A percentile compares a stretch with the other conserved stretches of the same genome.
phyloP scores from a whole-genome alignment of 2,329 filamentous ascomycete genomes.

The Hawksworthiomyces lignivorus region DNA sequence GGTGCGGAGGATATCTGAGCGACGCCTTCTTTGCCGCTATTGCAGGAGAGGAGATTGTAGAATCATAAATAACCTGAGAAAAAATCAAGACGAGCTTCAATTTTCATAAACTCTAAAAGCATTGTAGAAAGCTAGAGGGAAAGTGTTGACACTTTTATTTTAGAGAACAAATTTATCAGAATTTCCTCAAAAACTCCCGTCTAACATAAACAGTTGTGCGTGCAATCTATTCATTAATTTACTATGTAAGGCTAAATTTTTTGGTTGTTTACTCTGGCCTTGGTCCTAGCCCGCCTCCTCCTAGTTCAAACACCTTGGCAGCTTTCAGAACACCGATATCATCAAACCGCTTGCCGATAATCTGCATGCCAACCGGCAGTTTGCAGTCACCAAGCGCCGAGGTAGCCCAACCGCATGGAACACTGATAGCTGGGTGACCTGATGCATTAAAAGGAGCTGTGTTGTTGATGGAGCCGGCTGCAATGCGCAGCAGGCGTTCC shows the following conservation, averaged over 20 bases:
- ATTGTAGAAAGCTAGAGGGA: too few relatives aligned
- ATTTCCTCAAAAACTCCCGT: too few relatives aligned
- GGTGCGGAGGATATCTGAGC: constrained; percentile 1
- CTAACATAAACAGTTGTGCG: too few relatives aligned
- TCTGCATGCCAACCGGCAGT: constrained; percentile 25
- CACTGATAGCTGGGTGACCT: constrained; percentile 38
- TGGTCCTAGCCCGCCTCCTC: constrained; percentile 12
- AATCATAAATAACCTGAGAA: too few relatives aligned
- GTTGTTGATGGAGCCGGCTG: not conserved
- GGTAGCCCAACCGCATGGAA: constrained; percentile 30
- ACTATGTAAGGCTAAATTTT: not conserved
- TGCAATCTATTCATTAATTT: too few relatives aligned
- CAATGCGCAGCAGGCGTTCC: too few relatives aligned
- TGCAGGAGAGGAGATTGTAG: constrained; percentile 22
- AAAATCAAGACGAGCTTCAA: too few relatives aligned
- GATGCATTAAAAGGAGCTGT: too few relatives aligned
- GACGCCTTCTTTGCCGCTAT: constrained; percentile 14
- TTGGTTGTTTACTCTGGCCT: constrained; percentile 1
- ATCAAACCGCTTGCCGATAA: constrained; percentile 22
- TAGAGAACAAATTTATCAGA: too few relatives aligned
- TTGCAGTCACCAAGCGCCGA: constrained; percentile 11
- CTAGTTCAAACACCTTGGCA: constrained; percentile 22
- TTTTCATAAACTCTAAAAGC: too few relatives aligned
- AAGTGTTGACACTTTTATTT: too few relatives aligned
- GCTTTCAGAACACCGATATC: constrained; percentile 22